phyloP scores from a whole-genome alignment of 192 early-diverging fungal species.

The Funneliformis geosporum region DNA sequence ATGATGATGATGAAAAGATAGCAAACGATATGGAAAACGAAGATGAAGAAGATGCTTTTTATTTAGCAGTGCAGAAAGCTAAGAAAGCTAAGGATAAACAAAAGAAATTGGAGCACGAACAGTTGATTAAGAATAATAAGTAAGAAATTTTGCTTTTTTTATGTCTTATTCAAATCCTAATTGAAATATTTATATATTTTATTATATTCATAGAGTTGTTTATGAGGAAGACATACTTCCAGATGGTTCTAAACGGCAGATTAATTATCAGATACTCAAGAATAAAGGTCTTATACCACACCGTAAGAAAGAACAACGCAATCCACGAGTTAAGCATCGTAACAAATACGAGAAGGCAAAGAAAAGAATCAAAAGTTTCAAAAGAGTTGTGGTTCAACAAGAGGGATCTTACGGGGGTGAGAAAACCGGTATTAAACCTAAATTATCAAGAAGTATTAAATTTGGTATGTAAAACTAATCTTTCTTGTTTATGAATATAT shows the following conservation, averaged over 20 bases:
- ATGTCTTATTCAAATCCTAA: not conserved
- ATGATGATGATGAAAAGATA: slow-evolving; percentile 55
- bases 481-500: too few relatives aligned
- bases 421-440: slow-evolving; percentile 89
- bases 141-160: slow-evolving; percentile 6
- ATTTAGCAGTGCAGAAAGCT: slow-evolving; percentile 42
- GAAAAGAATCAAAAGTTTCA: slow-evolving; percentile 86
- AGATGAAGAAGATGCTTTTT: slow-evolving; percentile 53
- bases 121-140: slow-evolving; percentile 45
- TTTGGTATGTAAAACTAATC: slow-evolving; percentile 38
- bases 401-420: slow-evolving; percentile 88
- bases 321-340: slow-evolving; percentile 91
- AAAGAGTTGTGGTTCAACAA: slow-evolving; percentile 68
- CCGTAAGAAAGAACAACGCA: slow-evolving; percentile 90
- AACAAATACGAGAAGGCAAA: slow-evolving; percentile 85
- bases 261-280: slow-evolving; percentile 88
- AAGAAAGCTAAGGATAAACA: slow-evolving; percentile 58
- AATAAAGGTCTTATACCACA: slow-evolving; percentile 94
- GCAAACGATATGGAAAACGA: slow-evolving; percentile 43
- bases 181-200: not conserved
- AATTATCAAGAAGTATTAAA: slow-evolving; percentile 78
- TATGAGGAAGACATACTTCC: slow-evolving; percentile 35
- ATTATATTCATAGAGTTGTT: not conserved
- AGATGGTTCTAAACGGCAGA: slow-evolving; percentile 70
- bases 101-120: slow-evolving; percentile 37